Evolutionary conservation across 2,329 filamentous ascomycete genomes (phyloP), one percentile per base, ranked within the genome.

Genomic region (Aureobasidium leucospermi): DNA sequence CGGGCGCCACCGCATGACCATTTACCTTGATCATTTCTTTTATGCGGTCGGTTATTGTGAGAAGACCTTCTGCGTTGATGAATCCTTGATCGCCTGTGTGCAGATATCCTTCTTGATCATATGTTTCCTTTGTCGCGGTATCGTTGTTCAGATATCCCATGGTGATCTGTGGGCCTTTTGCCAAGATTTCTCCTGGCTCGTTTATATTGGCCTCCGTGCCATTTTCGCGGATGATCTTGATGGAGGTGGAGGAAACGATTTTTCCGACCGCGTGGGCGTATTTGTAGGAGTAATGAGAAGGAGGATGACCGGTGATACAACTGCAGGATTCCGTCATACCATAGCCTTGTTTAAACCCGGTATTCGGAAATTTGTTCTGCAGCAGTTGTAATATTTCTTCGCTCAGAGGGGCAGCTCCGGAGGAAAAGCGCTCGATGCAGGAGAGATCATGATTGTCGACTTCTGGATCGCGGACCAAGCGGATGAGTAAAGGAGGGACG

Each of bases 1-100:
- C 84, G 0, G 85, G 84, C 6, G 84, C 81, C 7, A 85, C 81
- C 5, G 78, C 79, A 38, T 85, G 80, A 0, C 84, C 84, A 63
- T 86, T 85, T 9, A 86, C 83, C 67, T 87, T 87, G 70, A 86
- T 84, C 76, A 86, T 81, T 69, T 87, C 84, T 72, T 87, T 88
- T 68, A 87, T 82, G 0, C 84, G 77, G 65, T 87, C 84, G 1
- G 77, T 76, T 59, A 85, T 83, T 31, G 78, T 77, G 9, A 87
- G 73, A 63, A 84, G 75, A 0, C 81, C 83, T 60, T 84, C 77
- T 0, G 70, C 66, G 56, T 84, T 80, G 13, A 86, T 78, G 6
- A 72, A 68, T 2, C 83, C 85, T 43, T 81, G 76, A 58, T 85
- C 81, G 0, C 76, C 85, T 0, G 85, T 87, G 60, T 84, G 81